A percentile compares a stretch with the other conserved stretches of the same genome.
Evolutionary conservation across 495 filamentous ascomycete genomes (phyloP).

Genomic region (Penicillium mononematosum): DNA sequence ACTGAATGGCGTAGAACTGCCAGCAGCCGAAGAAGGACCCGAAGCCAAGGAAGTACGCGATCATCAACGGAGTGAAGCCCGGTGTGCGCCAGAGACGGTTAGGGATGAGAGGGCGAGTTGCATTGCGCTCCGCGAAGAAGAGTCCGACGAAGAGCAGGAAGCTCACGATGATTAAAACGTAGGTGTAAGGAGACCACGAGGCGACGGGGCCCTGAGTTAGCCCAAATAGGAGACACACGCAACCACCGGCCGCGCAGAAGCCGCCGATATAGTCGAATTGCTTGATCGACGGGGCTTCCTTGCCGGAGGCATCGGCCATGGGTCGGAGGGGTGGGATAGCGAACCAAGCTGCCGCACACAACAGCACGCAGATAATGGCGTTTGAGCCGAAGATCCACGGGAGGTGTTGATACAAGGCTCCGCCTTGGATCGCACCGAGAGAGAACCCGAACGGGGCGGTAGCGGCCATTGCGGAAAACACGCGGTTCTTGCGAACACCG

Average conservation of each 20-base stretch:
- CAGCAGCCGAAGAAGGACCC: conserved; percentile 45
- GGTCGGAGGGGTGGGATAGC: conserved; percentile 26
- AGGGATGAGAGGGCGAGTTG: conserved; percentile 26
- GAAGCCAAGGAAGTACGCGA: conserved; percentile 47
- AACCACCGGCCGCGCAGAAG: conserved; percentile 25
- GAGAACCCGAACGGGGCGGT: conserved; percentile 29
- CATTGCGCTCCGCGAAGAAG: conserved; percentile 27
- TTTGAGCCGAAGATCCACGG: conserved; percentile 34
- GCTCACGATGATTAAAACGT: conserved; percentile 25
- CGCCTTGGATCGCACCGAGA: conserved; percentile 29
- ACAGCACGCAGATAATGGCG: conserved; percentile 25
- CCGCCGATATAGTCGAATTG: conserved; percentile 33
- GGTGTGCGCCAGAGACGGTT: conserved; percentile 36
- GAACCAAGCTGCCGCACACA: conserved; percentile 22
- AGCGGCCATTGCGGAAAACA: conserved; percentile 33
- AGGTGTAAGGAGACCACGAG: conserved; percentile 32
- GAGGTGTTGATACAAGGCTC: conserved; percentile 25
- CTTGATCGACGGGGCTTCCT: conserved; percentile 22
- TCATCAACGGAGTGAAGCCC: conserved; percentile 43
- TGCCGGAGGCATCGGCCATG: conserved; percentile 24
- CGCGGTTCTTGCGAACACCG: conserved; percentile 31
- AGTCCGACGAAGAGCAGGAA: conserved; percentile 22
- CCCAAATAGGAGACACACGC: conserved; percentile 31
- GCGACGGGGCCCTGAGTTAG: conserved; percentile 31
- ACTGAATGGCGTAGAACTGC: conserved; percentile 51